Conservation (phyloP, 257 asterid genomes). For the Primulina huaijiensis region DNA sequence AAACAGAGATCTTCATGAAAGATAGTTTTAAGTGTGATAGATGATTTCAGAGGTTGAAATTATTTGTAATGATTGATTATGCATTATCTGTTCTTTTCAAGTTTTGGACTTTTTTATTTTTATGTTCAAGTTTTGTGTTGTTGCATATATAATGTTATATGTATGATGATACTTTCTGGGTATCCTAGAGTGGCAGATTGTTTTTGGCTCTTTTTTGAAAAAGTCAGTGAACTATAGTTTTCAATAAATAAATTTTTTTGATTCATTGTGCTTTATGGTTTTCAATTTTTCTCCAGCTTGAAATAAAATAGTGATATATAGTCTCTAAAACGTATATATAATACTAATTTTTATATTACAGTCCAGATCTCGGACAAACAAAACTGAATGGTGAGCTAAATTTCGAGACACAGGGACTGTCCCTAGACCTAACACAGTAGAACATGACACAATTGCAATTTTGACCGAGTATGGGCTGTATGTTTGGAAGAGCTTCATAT, state of each 20-base stretch:
- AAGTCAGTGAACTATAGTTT: neutral
- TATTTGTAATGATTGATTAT: neutral
- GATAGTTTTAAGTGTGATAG: neutral
- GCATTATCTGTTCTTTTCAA: neutral
- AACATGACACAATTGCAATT: too few relatives aligned
- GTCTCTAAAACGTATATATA: neutral
- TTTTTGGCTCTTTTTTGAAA: neutral
- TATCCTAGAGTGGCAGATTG: neutral
- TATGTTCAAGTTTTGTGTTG: neutral
- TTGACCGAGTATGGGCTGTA: too few relatives aligned
- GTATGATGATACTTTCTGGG: neutral
- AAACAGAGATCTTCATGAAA: neutral
- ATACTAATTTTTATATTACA: too few relatives aligned
- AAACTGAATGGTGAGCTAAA: too few relatives aligned
- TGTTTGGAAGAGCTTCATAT: too few relatives aligned
- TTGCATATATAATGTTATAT: neutral
- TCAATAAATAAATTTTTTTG: neutral
- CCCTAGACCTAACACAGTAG: too few relatives aligned
- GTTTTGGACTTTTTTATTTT: neutral
- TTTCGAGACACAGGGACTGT: too few relatives aligned
- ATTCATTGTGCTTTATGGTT: slow-evolving; percentile 3
- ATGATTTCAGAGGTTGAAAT: slow-evolving; percentile 7
- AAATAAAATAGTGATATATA: slow-evolving; percentile 1
- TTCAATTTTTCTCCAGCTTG: neutral
- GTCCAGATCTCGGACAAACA: too few relatives aligned